Evolutionary conservation across 345 rosid species (phyloP).

Genomic region (Eucalyptus pauciflora): DNA sequence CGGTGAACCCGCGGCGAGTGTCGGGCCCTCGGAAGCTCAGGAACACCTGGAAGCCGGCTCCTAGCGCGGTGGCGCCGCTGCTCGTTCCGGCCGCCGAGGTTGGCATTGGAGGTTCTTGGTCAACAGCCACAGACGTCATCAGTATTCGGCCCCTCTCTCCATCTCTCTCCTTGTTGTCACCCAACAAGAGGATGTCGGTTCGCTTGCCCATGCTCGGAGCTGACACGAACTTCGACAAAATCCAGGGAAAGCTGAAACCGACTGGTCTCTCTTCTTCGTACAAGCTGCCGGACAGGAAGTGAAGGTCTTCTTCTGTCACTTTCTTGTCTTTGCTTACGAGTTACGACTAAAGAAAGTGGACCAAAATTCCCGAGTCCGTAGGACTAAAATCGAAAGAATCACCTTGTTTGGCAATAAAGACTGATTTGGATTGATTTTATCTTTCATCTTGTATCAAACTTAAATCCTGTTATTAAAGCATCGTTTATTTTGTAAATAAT

Average conservation of each 20-base stretch:
- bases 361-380: no score
- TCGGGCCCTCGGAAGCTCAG: neutral
- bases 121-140: neutral
- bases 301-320: neutral
- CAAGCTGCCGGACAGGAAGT: neutral
- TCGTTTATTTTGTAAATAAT: no score
- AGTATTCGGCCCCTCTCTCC: neutral
- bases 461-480: no score
- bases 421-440: no score
- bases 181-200: neutral
- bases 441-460: no score
- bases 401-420: no score
- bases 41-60: neutral
- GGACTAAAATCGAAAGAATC: no score
- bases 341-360: no score
- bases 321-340: no score
- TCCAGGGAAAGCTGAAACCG: neutral
- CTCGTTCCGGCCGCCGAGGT: neutral
- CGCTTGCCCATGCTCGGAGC: neutral
- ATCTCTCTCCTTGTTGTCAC: slow-evolving; percentile 24
- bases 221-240: neutral
- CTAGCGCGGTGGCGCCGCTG: neutral
- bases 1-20: neutral
- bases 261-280: neutral
- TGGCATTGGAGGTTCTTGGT: neutral